These are phyloP conservation scores for Lithospermum erythrorhizon DNA, from an alignment of 257 asterid genomes.

Conservation along the genomic window DNA sequence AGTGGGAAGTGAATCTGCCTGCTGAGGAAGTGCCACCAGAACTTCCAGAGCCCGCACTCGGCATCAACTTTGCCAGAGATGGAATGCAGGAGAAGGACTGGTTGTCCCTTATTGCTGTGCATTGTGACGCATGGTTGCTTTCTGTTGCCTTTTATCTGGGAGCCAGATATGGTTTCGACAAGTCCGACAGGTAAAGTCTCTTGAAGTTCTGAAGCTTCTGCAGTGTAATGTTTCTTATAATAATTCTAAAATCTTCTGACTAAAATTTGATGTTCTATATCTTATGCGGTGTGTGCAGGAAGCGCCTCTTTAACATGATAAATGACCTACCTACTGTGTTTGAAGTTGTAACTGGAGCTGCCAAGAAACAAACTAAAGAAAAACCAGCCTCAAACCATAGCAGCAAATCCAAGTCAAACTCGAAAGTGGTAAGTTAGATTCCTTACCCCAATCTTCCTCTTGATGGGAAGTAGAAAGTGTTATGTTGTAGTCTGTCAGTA, in stretches of 20 bases:
- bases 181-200: constrained; percentile 22
- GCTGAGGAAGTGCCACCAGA: constrained; percentile 42
- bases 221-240: neutral
- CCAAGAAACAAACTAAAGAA: constrained; percentile 50
- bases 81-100: constrained; percentile 42
- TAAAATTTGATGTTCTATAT: neutral
- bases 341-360: constrained; percentile 72
- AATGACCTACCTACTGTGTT: constrained; percentile 73
- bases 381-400: constrained; percentile 24
- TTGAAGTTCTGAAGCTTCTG: neutral
- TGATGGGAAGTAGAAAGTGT: neutral
- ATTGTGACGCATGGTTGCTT: constrained; percentile 36
- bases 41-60: constrained; percentile 42
- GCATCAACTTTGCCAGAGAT: constrained; percentile 40
- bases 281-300: constrained; percentile 32
- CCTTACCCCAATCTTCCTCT: neutral
- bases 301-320: constrained; percentile 64
- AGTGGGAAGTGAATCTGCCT: constrained; percentile 38
- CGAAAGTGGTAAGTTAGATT: constrained; percentile 18
- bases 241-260: neutral
- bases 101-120: constrained; percentile 38
- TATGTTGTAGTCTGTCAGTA: neutral
- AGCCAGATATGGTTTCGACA: constrained; percentile 40
- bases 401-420: constrained; percentile 31
- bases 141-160: constrained; percentile 42